Evolutionary conservation across 108 stramenopile genomes (phyloP).

Genomic region (Cyclotella atomus): DNA sequence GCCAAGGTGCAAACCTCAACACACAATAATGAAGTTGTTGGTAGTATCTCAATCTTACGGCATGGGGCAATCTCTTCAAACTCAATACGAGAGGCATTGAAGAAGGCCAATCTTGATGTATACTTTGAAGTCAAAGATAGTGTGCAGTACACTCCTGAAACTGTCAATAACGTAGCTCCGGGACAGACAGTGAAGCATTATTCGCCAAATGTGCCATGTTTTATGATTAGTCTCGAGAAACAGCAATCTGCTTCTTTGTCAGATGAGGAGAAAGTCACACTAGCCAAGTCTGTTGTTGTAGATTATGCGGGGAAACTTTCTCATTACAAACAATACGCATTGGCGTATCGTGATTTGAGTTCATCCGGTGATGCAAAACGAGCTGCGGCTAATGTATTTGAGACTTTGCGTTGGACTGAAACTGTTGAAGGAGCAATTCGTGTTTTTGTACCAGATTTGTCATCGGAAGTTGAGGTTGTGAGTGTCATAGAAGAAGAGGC

Average conservation of each 20-base stretch:
- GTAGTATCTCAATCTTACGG: slow-evolving; percentile 63
- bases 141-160: slow-evolving; percentile 64
- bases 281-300: slow-evolving; percentile 73
- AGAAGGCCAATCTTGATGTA: slow-evolving; percentile 39
- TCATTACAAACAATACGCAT: slow-evolving; percentile 51
- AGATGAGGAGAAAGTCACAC: slow-evolving; percentile 37
- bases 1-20: slow-evolving; percentile 71
- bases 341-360: slow-evolving; percentile 86
- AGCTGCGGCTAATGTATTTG: slow-evolving; percentile 82
- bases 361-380: slow-evolving; percentile 55
- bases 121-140: slow-evolving; percentile 32
- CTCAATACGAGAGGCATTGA: slow-evolving; percentile 55
- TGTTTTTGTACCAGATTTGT: slow-evolving; percentile 73
- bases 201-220: slow-evolving; percentile 92
- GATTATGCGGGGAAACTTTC: slow-evolving; percentile 80
- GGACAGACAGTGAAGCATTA: slow-evolving; percentile 96
- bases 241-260: slow-evolving; percentile 6
- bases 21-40: slow-evolving; percentile 9
- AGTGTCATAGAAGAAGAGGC: slow-evolving; percentile 47
- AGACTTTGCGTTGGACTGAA: slow-evolving; percentile 90
- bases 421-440: slow-evolving; percentile 56
- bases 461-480: slow-evolving; percentile 6
- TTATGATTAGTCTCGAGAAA: slow-evolving; percentile 54
- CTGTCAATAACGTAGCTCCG: slow-evolving; percentile 79
- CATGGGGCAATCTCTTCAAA: slow-evolving; percentile 78